Conservation (phyloP, 805 yeast species). For the Sugiyamaella boreocaroliniensis region DNA sequence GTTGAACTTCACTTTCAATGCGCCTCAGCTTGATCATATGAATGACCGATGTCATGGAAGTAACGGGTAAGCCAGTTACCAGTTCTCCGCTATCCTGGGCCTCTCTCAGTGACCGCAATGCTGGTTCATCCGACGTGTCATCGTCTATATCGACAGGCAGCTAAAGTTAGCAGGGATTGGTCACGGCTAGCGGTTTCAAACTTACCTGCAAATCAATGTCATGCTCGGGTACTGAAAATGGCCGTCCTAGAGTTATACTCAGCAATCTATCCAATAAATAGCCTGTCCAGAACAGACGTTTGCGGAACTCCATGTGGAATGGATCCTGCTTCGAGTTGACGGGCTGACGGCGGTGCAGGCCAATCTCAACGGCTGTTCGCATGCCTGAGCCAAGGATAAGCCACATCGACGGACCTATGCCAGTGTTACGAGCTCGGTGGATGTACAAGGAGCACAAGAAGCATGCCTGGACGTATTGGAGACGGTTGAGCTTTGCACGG, state of each 20-base stretch:
- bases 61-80: neutral
- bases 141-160: slow-evolving; percentile 13
- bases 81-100: slow-evolving; percentile 1
- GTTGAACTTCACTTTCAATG: slow-evolving; percentile 10
- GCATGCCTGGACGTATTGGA: slow-evolving; percentile 11
- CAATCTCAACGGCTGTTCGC: slow-evolving; percentile 13
- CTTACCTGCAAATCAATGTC: slow-evolving; percentile 7
- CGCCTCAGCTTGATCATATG: slow-evolving; percentile 11
- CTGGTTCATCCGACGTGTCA: neutral
- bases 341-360: slow-evolving; percentile 11
- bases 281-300: slow-evolving; percentile 1
- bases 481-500: neutral
- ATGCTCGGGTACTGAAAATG: slow-evolving; percentile 11
- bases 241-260: slow-evolving; percentile 5
- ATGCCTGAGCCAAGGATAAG: slow-evolving; percentile 11
- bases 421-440: slow-evolving; percentile 4
- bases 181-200: neutral
- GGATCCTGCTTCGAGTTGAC: slow-evolving; percentile 7
- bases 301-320: slow-evolving; percentile 1
- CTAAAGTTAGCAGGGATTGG: neutral
- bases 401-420: slow-evolving; percentile 10
- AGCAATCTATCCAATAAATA: slow-evolving; percentile 9
- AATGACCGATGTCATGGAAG: slow-evolving; percentile 9
- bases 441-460: slow-evolving; percentile 8
- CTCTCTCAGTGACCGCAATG: slow-evolving; percentile 2